phyloP scores from a whole-genome alignment of 1,284 basidiomycete species.

The Spongispora temasekensis region DNA sequence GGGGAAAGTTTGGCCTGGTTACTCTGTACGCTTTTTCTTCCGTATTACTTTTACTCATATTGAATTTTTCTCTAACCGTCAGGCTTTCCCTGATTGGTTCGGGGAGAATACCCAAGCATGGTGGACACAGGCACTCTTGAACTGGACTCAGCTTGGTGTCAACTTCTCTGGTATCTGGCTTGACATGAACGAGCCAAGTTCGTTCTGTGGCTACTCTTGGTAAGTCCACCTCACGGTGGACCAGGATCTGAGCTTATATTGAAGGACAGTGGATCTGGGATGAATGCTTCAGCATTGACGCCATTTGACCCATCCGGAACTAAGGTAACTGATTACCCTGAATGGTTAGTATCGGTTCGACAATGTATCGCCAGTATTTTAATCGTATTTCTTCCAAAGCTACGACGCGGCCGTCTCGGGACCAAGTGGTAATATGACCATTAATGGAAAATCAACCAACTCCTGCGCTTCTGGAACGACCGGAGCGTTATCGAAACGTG shows the following conservation, averaged over 20 bases:
- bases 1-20: conserved; percentile 66
- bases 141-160: conserved; percentile 62
- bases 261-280: conserved; percentile 49
- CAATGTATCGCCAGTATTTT: background rate
- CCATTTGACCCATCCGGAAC: conserved; percentile 47
- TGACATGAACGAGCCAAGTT: conserved; percentile 73
- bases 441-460: conserved; percentile 66
- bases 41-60: background rate
- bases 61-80: background rate
- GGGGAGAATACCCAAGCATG: conserved; percentile 53
- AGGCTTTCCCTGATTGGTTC: conserved; percentile 74
- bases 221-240: conserved; percentile 29
- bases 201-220: conserved; percentile 68
- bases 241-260: conserved; percentile 6
- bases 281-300: conserved; percentile 42
- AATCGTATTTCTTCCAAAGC: conserved; percentile 36
- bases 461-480: conserved; percentile 20
- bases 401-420: conserved; percentile 66
- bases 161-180: conserved; percentile 73
- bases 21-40: conserved; percentile 39
- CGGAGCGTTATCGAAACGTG: conserved; percentile 19
- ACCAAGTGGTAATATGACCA: conserved; percentile 71
- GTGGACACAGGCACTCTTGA: conserved; percentile 60
- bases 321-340: conserved; percentile 55
- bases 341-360: conserved; percentile 47